A percentile compares a stretch with the other conserved stretches of the same genome.
Conservation (phyloP, 129 eudicot genomes). For the Flaveria bidentis region DNA sequence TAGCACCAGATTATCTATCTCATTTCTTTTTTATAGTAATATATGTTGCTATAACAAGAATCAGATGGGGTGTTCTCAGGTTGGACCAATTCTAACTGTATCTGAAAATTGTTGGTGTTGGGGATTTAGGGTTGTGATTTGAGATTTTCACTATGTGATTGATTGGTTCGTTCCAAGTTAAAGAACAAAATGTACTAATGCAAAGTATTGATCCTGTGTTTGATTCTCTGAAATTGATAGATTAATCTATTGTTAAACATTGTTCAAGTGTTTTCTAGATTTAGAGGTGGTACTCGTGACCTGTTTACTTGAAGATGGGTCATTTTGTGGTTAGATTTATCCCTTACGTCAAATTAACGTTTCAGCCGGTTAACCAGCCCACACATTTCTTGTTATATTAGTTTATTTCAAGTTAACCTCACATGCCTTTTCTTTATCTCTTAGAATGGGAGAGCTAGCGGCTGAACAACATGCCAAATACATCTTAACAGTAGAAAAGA, state of each 20-base stretch:
- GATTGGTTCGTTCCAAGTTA: background rate
- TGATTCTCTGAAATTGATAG: background rate
- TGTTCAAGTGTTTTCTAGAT: background rate
- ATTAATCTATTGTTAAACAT: background rate
- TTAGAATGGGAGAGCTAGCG: conserved; percentile 75
- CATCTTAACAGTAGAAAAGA: conserved; percentile 70
- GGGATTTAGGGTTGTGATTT: conserved; percentile 5
- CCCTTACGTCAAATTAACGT: background rate
- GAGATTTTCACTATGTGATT: background rate
- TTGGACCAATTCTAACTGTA: background rate
- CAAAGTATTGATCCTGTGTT: background rate
- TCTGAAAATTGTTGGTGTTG: background rate
- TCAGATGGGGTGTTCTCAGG: background rate
- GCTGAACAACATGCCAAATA: conserved; percentile 65
- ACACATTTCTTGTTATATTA: too few relatives aligned
- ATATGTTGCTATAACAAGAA: background rate
- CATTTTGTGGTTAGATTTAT: background rate
- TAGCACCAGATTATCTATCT: too few relatives aligned
- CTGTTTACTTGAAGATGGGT: background rate
- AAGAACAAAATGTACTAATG: background rate
- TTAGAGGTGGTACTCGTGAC: background rate
- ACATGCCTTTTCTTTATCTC: background rate
- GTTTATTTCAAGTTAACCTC: background rate
- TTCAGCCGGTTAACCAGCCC: background rate
- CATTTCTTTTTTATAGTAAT: background rate